Conservation (phyloP, 345 rosid species). For the Eucalyptus sp. region DNA sequence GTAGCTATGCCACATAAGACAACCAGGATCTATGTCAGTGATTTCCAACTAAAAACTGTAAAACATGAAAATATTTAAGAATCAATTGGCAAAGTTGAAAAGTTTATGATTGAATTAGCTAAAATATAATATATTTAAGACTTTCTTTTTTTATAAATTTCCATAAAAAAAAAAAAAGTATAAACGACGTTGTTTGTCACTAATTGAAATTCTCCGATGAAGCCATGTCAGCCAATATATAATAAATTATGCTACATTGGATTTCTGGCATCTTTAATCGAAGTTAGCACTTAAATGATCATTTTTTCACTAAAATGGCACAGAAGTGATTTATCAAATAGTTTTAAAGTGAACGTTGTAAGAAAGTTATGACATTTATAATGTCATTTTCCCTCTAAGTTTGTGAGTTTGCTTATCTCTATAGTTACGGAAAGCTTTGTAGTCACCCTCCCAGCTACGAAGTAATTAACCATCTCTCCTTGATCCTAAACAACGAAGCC, state of each 20-base stretch:
- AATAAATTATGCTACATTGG: background rate
- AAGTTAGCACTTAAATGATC: background rate
- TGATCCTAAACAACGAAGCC: background rate
- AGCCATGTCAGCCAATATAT: background rate
- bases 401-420: background rate
- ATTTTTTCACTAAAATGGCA: background rate
- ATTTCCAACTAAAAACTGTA: too few species aligned
- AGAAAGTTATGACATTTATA: rapidly evolving
- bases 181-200: rapidly evolving
- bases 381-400: background rate
- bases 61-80: too few species aligned
- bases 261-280: background rate
- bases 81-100: rapidly evolving
- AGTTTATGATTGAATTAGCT: too few species aligned
- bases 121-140: too few species aligned
- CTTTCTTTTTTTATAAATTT: too few species aligned
- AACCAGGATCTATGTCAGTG: rapidly evolving
- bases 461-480: background rate
- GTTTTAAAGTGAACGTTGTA: rapidly evolving
- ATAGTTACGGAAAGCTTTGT: background rate
- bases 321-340: rapidly evolving
- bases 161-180: background rate
- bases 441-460: background rate
- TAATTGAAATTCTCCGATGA: background rate
- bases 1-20: too few species aligned